Conservation (phyloP, 495 filamentous ascomycete genomes). For the Penicillium tannophilum region DNA sequence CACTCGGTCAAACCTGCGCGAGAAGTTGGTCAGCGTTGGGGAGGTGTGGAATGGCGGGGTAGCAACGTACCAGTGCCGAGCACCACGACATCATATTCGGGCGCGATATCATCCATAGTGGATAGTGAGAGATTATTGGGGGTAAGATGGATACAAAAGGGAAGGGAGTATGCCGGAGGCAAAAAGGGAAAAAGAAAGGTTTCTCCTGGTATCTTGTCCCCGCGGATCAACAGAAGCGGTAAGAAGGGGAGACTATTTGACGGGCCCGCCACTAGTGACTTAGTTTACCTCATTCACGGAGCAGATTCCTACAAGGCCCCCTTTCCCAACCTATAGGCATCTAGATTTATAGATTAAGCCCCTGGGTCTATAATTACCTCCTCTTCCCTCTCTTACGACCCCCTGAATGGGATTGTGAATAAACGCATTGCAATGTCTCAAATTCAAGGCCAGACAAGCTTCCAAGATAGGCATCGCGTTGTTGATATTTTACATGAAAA, state of each 20-base stretch:
- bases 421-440: neutral
- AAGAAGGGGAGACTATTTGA: constrained; percentile 36
- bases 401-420: neutral
- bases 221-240: constrained; percentile 38
- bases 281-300: constrained; percentile 9
- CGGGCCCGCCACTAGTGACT: constrained; percentile 34
- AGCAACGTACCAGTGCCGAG: constrained; percentile 84
- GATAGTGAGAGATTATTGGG: constrained; percentile 11
- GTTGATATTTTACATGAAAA: constrained; percentile 25
- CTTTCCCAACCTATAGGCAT: constrained; percentile 1
- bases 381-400: neutral
- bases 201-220: constrained; percentile 27
- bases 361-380: constrained; percentile 5
- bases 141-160: constrained; percentile 16
- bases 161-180: constrained; percentile 19
- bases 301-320: neutral
- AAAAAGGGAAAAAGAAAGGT: constrained; percentile 21
- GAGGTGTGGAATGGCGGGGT: constrained; percentile 37
- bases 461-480: constrained; percentile 4
- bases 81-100: constrained; percentile 97
- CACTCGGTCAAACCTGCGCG: constrained; percentile 90
- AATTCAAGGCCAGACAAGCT: neutral
- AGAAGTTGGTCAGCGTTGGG: constrained; percentile 37
- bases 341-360: neutral
- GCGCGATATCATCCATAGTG: constrained; percentile 92